Conservation (phyloP, 2,329 filamentous ascomycete species). For the Colletotrichum eremochloae region DNA sequence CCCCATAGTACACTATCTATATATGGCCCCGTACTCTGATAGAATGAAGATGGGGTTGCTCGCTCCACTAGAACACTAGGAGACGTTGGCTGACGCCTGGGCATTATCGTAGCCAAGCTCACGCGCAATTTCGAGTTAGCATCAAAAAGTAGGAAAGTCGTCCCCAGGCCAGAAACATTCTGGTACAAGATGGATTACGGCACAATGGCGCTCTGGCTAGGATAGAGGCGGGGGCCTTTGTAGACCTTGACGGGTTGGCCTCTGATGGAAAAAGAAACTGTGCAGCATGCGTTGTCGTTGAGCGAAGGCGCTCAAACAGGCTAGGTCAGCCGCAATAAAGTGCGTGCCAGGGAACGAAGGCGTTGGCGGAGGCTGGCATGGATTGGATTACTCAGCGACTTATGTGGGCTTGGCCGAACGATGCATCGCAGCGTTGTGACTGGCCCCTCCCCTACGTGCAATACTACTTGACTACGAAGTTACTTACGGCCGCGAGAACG, state of each 20-base stretch:
- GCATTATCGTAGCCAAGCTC: not conserved
- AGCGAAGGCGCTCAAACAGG: conserved; percentile 29
- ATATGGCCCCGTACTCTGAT: not conserved
- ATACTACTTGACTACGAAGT: not conserved
- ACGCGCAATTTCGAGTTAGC: not conserved
- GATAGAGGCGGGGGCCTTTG: conserved; percentile 5
- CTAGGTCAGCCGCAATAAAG: conserved; percentile 33
- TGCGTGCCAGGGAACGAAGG: not conserved
- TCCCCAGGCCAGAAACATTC: not conserved
- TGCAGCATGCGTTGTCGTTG: conserved; percentile 31
- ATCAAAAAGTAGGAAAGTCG: not conserved
- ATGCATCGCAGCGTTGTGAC: conserved; percentile 34
- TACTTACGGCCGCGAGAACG: conserved; percentile 12
- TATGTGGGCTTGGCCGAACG: conserved; percentile 28
- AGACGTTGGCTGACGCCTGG: not conserved
- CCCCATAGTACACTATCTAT: no score
- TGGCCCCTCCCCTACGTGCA: conserved; percentile 1
- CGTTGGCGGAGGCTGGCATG: conserved; percentile 19
- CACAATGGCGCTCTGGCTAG: not conserved
- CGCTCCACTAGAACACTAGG: not conserved
- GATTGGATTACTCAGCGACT: conserved; percentile 34
- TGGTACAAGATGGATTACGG: not conserved
- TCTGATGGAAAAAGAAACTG: conserved; percentile 33
- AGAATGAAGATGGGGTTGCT: not conserved
- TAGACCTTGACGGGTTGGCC: conserved; percentile 9